Evolutionary conservation across 208 protist species (phyloP).

Genomic region (Trypanosoma caninum): DNA sequence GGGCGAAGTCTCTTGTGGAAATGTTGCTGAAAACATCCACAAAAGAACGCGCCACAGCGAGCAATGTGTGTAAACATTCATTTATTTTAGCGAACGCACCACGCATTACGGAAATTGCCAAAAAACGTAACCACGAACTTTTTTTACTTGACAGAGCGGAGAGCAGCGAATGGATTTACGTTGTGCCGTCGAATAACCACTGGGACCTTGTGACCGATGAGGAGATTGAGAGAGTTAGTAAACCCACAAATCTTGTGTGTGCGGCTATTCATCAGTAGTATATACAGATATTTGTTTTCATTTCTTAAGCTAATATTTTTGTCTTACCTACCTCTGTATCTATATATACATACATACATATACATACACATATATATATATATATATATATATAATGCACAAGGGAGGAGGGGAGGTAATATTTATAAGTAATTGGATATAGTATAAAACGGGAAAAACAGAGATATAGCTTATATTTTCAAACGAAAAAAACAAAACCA

Average conservation of each 20-base stretch:
- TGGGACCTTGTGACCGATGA: constrained; percentile 12
- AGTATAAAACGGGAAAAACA: no score
- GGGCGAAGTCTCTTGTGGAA: constrained; percentile 41
- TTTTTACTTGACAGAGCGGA: constrained; percentile 27
- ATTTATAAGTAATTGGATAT: no score
- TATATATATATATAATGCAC: not conserved
- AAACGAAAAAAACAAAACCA: no score
- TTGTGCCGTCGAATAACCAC: constrained; percentile 20
- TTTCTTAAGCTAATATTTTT: not conserved
- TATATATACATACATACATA: constrained; percentile 4
- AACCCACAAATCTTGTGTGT: not conserved
- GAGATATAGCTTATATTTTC: no score
- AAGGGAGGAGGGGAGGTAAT: no score
- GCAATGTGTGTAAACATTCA: constrained; percentile 30
- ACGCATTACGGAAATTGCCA: constrained; percentile 28
- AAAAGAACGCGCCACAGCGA: constrained; percentile 29
- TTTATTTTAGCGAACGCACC: constrained; percentile 35
- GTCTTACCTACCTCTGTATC: not conserved
- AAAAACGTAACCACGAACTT: constrained; percentile 26
- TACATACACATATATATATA: constrained; percentile 10
- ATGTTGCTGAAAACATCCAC: constrained; percentile 39
- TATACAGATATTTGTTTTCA: not conserved
- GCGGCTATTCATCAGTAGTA: not conserved
- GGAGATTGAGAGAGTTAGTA: not conserved
- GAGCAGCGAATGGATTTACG: constrained; percentile 51